phyloP scores from a whole-genome alignment of 2,329 filamentous ascomycete genomes.

The Neonectria punicea region DNA sequence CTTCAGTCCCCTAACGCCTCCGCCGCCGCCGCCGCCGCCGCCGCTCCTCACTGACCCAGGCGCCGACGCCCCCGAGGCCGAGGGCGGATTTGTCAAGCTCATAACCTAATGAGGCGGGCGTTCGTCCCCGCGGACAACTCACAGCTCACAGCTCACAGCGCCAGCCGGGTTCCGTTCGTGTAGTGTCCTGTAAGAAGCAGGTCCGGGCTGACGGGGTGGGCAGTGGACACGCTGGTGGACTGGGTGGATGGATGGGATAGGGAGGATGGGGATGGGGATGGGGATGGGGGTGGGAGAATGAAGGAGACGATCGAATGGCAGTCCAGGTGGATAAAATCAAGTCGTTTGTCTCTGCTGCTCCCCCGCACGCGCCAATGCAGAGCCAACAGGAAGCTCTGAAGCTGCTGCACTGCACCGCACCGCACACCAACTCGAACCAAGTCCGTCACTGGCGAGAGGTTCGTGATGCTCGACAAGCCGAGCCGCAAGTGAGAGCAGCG shows the following conservation, averaged over 20 bases:
- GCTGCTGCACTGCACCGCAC: conserved; percentile 3
- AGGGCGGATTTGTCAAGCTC: conserved; percentile 66
- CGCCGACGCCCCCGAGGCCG: conserved; percentile 61
- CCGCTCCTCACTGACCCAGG: conserved; percentile 58
- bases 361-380: conserved; percentile 25
- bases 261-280: conserved; percentile 5
- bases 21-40: conserved; percentile 28
- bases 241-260: not conserved
- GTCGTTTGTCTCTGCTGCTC: conserved; percentile 9
- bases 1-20: conserved; percentile 55
- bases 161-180: conserved; percentile 1
- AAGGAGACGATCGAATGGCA: conserved; percentile 15
- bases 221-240: conserved; percentile 16
- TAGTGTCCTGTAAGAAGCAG: conserved; percentile 1
- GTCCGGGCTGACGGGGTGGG: conserved; percentile 21
- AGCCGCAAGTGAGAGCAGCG: not conserved
- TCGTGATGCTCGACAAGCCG: conserved; percentile 12
- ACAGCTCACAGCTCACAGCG: conserved; percentile 8
- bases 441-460: conserved; percentile 8
- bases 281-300: conserved; percentile 20
- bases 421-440: conserved; percentile 11
- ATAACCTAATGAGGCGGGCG: conserved; percentile 46
- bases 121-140: conserved; percentile 5
- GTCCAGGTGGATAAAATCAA: conserved; percentile 24
- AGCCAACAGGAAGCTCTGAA: conserved; percentile 15